These are phyloP conservation scores for Gaillardinia entomophila DNA, from an alignment of 805 yeast genomes.

Conservation along the genomic window DNA sequence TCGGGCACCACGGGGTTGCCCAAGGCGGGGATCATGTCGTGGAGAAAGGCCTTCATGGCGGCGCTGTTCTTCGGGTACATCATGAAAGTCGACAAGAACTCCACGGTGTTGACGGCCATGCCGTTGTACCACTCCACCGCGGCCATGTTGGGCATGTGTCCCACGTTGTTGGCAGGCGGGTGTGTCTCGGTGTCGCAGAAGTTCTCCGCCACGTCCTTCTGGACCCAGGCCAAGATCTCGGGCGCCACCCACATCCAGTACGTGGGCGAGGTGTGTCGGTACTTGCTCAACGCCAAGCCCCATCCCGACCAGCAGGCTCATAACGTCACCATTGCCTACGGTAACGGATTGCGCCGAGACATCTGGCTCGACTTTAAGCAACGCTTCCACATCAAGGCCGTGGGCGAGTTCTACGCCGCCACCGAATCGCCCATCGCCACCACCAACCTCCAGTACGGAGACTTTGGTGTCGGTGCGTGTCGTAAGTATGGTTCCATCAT, in stretches of 20 bases:
- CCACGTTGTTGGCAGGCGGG: slow-evolving; percentile 61
- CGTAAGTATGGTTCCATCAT: slow-evolving; percentile 67
- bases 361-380: slow-evolving; percentile 79
- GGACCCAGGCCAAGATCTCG: slow-evolving; percentile 78
- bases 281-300: slow-evolving; percentile 59
- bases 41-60: slow-evolving; percentile 80
- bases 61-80: slow-evolving; percentile 64
- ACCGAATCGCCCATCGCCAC: slow-evolving; percentile 90
- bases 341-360: slow-evolving; percentile 86
- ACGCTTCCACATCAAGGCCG: slow-evolving; percentile 65
- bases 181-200: slow-evolving; percentile 73
- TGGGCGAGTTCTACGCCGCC: slow-evolving; percentile 92
- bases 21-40: slow-evolving; percentile 86
- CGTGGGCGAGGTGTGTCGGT: slow-evolving; percentile 93
- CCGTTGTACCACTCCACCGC: slow-evolving; percentile 95
- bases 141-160: slow-evolving; percentile 76
- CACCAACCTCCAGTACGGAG: slow-evolving; percentile 73
- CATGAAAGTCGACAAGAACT: slow-evolving; percentile 47
- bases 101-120: slow-evolving; percentile 82
- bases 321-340: slow-evolving; percentile 65
- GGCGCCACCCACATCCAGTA: slow-evolving; percentile 81
- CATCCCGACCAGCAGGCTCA: slow-evolving; percentile 66
- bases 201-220: slow-evolving; percentile 77
- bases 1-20: slow-evolving; percentile 96
- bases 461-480: slow-evolving; percentile 82